These are phyloP conservation scores for Aureobasidium sp. DNA, from an alignment of 2,329 filamentous ascomycete genomes.

Conservation along the genomic window DNA sequence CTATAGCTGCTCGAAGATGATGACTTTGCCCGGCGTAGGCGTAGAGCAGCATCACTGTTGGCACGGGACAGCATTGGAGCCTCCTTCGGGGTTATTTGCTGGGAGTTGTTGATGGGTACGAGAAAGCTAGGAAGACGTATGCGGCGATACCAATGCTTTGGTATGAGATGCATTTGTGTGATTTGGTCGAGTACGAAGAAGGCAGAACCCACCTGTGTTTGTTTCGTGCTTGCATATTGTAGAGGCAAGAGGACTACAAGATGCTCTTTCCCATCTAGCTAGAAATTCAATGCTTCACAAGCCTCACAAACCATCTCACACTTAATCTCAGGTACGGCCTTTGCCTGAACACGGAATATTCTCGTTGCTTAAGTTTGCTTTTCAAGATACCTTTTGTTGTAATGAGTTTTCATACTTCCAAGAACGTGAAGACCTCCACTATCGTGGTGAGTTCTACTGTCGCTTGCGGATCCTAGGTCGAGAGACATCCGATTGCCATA, in stretches of 20 bases:
- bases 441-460: background rate
- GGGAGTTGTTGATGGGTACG: background rate
- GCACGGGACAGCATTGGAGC: constrained; percentile 28
- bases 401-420: background rate
- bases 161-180: constrained; percentile 15
- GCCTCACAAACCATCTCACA: background rate
- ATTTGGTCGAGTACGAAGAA: background rate
- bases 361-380: background rate
- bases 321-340: background rate
- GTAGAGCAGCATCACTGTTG: constrained; percentile 26
- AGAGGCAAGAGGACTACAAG: background rate
- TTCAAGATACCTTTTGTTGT: background rate
- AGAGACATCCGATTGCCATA: background rate
- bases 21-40: constrained; percentile 30
- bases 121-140: constrained; percentile 15
- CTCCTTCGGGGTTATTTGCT: background rate
- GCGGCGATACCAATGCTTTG: constrained; percentile 15
- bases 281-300: background rate
- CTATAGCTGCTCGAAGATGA: constrained; percentile 32
- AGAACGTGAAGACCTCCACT: background rate
- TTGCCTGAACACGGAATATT: background rate
- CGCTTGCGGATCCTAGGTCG: background rate
- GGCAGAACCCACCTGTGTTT: background rate
- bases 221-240: background rate
- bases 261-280: background rate